phyloP scores from a whole-genome alignment of 1,139 yeast genomes.

The Debaryomyces coudertii region DNA sequence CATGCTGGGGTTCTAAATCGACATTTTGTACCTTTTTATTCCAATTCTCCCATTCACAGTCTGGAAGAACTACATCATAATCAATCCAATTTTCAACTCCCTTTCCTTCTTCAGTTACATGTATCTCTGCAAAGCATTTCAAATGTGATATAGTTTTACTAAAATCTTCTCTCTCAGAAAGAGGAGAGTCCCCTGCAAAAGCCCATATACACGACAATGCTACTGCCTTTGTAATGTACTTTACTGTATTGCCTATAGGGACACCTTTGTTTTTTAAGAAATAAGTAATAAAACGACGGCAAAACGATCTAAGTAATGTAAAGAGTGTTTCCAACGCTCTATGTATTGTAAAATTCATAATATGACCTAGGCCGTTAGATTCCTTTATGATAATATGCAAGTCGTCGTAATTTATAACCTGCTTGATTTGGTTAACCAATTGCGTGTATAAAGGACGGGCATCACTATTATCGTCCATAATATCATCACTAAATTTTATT shows the following conservation, averaged over 20 bases:
- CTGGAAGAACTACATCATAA: conserved; percentile 49
- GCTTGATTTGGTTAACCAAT: not conserved
- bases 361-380: conserved; percentile 41
- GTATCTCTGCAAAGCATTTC: conserved; percentile 20
- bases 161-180: conserved; percentile 44
- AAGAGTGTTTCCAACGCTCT: conserved; percentile 45
- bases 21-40: conserved; percentile 43
- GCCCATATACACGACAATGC: conserved; percentile 65
- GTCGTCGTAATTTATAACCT: conserved; percentile 11
- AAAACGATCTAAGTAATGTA: conserved; percentile 30
- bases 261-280: conserved; percentile 16
- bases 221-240: conserved; percentile 41
- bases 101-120: conserved; percentile 13
- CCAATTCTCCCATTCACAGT: conserved; percentile 56
- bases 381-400: conserved; percentile 14
- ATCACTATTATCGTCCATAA: conserved; percentile 11
- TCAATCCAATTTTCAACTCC: conserved; percentile 33
- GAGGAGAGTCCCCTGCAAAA: conserved; percentile 61
- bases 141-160: conserved; percentile 30
- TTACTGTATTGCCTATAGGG: conserved; percentile 24
- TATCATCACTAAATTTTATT: conserved; percentile 18
- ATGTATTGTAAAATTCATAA: conserved; percentile 52
- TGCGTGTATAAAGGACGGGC: not conserved
- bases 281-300: conserved; percentile 22
- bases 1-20: conserved; percentile 65